These are phyloP conservation scores for Picochlorum sp. DNA, from an alignment of 139 green algal species.

Conservation along the genomic window DNA sequence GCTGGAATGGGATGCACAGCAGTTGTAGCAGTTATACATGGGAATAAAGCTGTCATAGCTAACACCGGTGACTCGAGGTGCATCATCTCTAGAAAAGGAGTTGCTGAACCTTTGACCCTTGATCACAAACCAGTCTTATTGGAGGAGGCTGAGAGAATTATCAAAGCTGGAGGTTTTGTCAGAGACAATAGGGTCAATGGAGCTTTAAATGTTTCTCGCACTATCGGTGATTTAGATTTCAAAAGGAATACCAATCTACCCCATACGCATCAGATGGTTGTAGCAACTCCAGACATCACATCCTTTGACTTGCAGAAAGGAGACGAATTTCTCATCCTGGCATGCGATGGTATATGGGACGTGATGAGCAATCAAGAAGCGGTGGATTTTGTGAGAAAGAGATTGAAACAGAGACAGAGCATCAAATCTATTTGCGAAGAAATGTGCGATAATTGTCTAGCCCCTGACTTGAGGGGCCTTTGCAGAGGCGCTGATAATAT, in stretches of 20 bases:
- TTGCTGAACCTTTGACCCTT: slow-evolving; percentile 49
- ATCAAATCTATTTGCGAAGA: slow-evolving; percentile 14
- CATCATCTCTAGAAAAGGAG: slow-evolving; percentile 49
- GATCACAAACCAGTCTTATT: slow-evolving; percentile 81
- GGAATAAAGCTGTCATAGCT: slow-evolving; percentile 12
- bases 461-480: slow-evolving; percentile 15
- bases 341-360: slow-evolving; percentile 90
- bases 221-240: slow-evolving; percentile 93
- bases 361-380: slow-evolving; percentile 70
- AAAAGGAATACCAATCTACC: slow-evolving; percentile 55
- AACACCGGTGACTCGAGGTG: slow-evolving; percentile 68
- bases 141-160: slow-evolving; percentile 64
- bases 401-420: neutral
- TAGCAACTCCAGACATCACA: slow-evolving; percentile 66
- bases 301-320: slow-evolving; percentile 34
- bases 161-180: slow-evolving; percentile 63
- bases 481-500: slow-evolving; percentile 26
- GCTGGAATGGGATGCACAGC: slow-evolving; percentile 22
- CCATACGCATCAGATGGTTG: slow-evolving; percentile 35
- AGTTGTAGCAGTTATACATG: slow-evolving; percentile 9
- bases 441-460: slow-evolving; percentile 17
- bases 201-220: slow-evolving; percentile 86
- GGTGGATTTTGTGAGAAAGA: slow-evolving; percentile 10
- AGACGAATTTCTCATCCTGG: slow-evolving; percentile 81
- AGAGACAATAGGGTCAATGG: slow-evolving; percentile 72